Evolutionary conservation across 345 rosid species (phyloP), one percentile per base, ranked within the genome.

Genomic region (Turnera subulata): DNA sequence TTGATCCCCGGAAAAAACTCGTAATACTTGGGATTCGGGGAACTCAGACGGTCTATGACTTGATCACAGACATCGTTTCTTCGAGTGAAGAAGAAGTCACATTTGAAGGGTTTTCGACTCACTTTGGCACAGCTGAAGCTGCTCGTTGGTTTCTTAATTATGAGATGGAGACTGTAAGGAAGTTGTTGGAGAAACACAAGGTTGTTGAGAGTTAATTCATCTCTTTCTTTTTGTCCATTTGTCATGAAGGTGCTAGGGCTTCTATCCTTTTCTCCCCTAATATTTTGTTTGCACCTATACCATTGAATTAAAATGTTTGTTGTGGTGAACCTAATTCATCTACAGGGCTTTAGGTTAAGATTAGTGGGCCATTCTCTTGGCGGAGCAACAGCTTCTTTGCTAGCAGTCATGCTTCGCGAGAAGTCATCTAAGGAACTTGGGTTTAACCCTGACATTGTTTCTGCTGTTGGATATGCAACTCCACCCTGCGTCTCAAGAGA

Each of bases 311-410:
- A 58, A 43, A 38, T n/a, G n/a, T 24, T 51, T 46, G 43, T 53
- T 52, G 16, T 53, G 17, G 71, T 38, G 57, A 78, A 72, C 67
- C 63, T 69, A 62, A 73, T 68, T 59, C 63, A 50, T 79, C 68
- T 77, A 69, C 86, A 89, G 99, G 99, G 97, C 56, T 94, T 75
- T 80, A 84, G 85, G 82, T 72, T 94, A 64, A 85, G 97, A 77
- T 71, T 94, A 66, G 95, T 88, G 57, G 99, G 99, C 35, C 99
- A 94, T 76, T 94, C 95, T 67, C 93, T 90, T 37, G 99, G 99
- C 38, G 97, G 95, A 16, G 92, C 97, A 46, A 81, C 67, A 55
- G 96, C 92, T 64, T 80, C 92, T 69, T 71, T 92, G 67, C 71
- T 89, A 48, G 93, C 98, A 39, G 81, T 82, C 61, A 87, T 88